These are phyloP conservation scores for Claviceps cyperi DNA, from an alignment of 2,329 filamentous ascomycete species.

Conservation along the genomic window DNA sequence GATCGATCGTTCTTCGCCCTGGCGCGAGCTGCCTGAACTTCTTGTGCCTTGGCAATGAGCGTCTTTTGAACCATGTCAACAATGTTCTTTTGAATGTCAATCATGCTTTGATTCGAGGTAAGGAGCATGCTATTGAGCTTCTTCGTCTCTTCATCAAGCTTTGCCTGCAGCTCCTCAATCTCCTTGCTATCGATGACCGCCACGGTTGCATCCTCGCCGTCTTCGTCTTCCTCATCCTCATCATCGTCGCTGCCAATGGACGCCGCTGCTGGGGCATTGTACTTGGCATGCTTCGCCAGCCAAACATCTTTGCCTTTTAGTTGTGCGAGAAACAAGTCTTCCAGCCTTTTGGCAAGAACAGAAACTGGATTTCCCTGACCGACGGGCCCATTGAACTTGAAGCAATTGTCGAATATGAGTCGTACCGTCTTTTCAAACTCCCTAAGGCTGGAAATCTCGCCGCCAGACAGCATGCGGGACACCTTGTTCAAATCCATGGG, in stretches of 20 bases:
- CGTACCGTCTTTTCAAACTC: conserved; percentile 76
- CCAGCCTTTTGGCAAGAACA: conserved; percentile 53
- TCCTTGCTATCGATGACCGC: conserved; percentile 26
- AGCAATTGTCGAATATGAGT: conserved; percentile 80
- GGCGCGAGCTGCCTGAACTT: conserved; percentile 36
- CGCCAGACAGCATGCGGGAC: conserved; percentile 56
- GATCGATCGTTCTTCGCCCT: conserved; percentile 45
- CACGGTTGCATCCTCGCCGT: conserved; percentile 24
- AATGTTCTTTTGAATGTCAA: conserved; percentile 45
- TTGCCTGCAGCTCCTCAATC: conserved; percentile 37
- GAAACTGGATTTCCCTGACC: conserved; percentile 54
- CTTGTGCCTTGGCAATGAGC: conserved; percentile 56
- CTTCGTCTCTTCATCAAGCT: conserved; percentile 40
- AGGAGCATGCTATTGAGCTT: conserved; percentile 42
- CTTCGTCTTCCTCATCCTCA: conserved; percentile 56
- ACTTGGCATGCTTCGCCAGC: conserved; percentile 57
- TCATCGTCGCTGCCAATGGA: conserved; percentile 58
- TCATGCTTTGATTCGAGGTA: conserved; percentile 35
- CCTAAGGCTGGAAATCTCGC: conserved; percentile 67
- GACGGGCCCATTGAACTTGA: conserved; percentile 62
- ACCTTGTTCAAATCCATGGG: conserved; percentile 93
- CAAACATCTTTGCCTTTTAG: conserved; percentile 71
- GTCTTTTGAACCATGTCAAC: conserved; percentile 53
- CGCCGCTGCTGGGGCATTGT: conserved; percentile 37
- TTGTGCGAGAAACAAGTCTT: conserved; percentile 59